Conservation (phyloP, 2,329 filamentous ascomycete species). For the Beauveria sp. region DNA sequence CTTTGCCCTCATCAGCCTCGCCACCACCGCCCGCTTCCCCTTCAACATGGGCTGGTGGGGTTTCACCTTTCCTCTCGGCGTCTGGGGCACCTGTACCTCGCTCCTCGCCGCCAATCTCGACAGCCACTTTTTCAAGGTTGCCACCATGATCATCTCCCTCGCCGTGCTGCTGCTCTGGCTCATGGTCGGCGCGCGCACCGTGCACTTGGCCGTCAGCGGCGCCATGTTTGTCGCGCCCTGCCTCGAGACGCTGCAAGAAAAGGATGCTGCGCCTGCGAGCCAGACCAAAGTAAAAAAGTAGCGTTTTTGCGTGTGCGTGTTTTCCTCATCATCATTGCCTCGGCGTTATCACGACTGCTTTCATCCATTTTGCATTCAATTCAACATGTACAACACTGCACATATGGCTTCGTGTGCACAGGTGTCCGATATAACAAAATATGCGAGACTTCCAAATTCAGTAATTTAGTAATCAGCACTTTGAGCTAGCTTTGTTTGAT, state of each 20-base stretch:
- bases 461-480: no score
- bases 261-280: constrained; percentile 20
- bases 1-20: constrained; percentile 35
- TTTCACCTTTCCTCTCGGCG: constrained; percentile 40
- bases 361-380: not conserved
- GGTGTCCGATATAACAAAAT: not conserved
- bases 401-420: not conserved
- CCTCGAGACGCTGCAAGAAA: constrained; percentile 29
- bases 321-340: not conserved
- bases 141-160: constrained; percentile 33
- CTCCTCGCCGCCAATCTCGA: constrained; percentile 32
- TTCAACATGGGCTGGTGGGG: constrained; percentile 44
- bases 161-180: constrained; percentile 35
- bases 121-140: constrained; percentile 35
- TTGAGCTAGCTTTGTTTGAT: no score
- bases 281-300: constrained; percentile 21
- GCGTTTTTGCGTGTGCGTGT: not conserved
- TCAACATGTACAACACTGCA: not conserved
- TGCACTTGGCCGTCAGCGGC: constrained; percentile 29
- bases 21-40: constrained; percentile 31
- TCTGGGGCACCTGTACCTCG: constrained; percentile 34
- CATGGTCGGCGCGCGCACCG: constrained; percentile 31
- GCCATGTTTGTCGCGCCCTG: constrained; percentile 40
- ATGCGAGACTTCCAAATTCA: not conserved
- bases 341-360: not conserved